A percentile compares a stretch with the other conserved stretches of the same genome.
Evolutionary conservation across 306 rosid species (phyloP).

Genomic region (Amphicarpaea edgeworthii): DNA sequence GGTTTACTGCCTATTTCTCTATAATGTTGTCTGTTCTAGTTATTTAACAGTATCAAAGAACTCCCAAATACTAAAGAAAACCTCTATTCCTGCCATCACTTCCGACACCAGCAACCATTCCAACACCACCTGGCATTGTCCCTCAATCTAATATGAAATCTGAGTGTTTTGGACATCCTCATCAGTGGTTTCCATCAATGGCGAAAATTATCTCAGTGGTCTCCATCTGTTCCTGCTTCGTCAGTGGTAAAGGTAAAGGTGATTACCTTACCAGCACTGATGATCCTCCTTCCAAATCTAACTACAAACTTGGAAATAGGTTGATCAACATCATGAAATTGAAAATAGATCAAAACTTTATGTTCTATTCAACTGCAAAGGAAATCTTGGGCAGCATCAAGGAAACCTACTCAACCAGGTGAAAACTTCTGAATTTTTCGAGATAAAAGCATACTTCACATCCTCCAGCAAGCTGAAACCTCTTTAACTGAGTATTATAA

Average conservation of each 20-base stretch:
- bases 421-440: background rate
- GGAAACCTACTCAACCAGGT: background rate
- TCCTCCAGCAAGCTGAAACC: background rate
- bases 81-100: background rate
- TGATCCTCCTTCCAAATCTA: background rate
- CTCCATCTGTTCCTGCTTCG: background rate
- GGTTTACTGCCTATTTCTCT: too few relatives aligned
- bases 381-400: background rate
- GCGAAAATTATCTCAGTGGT: background rate
- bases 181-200: background rate
- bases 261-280: background rate
- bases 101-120: too few relatives aligned
- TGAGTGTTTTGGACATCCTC: background rate
- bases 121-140: background rate
- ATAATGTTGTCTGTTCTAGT: too few relatives aligned
- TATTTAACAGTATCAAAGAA: background rate
- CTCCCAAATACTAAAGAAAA: conserved; percentile 7
- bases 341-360: background rate
- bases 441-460: background rate
- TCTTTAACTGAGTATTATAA: background rate
- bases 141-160: background rate
- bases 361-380: background rate
- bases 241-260: background rate
- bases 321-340: background rate
- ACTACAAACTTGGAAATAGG: background rate